These are phyloP conservation scores for Colletotrichum tabaci DNA, from an alignment of 2,329 filamentous ascomycete species.

Conservation along the genomic window DNA sequence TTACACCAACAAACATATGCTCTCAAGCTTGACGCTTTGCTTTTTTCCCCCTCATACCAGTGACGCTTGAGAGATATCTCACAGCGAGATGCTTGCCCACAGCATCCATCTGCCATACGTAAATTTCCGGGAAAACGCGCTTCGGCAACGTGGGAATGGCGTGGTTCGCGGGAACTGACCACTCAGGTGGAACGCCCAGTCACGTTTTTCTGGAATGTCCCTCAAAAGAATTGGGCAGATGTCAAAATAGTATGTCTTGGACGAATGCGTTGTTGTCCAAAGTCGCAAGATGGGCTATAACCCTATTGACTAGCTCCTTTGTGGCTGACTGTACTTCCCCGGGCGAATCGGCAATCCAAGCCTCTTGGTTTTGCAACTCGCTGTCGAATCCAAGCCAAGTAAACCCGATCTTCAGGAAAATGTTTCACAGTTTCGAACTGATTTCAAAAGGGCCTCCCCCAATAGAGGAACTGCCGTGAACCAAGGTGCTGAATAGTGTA, in stretches of 20 bases:
- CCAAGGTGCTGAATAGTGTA: neutral
- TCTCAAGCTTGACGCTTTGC: neutral
- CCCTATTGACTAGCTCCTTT: neutral
- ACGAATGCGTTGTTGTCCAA: neutral
- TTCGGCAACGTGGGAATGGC: constrained; percentile 2
- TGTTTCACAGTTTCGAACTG: neutral
- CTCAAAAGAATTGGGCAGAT: neutral
- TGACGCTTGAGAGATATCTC: too few species aligned
- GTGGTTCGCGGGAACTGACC: neutral
- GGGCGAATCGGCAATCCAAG: neutral
- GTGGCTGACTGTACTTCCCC: too few species aligned
- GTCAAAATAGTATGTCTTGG: neutral
- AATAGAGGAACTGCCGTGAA: neutral
- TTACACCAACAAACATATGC: neutral
- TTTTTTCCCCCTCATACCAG: too few species aligned
- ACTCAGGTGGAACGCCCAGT: neutral
- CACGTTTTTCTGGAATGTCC: neutral
- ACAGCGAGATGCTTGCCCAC: neutral
- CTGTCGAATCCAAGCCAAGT: neutral
- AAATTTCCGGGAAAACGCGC: neutral
- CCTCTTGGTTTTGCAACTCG: neutral
- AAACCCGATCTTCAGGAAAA: neutral
- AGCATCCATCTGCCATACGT: neutral
- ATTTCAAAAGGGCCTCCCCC: neutral
- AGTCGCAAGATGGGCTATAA: neutral